A percentile compares a stretch with the other conserved stretches of the same genome.
These are phyloP conservation scores for Yarrowia alimentaria DNA, from an alignment of 805 yeast genomes.

Conservation along the genomic window DNA sequence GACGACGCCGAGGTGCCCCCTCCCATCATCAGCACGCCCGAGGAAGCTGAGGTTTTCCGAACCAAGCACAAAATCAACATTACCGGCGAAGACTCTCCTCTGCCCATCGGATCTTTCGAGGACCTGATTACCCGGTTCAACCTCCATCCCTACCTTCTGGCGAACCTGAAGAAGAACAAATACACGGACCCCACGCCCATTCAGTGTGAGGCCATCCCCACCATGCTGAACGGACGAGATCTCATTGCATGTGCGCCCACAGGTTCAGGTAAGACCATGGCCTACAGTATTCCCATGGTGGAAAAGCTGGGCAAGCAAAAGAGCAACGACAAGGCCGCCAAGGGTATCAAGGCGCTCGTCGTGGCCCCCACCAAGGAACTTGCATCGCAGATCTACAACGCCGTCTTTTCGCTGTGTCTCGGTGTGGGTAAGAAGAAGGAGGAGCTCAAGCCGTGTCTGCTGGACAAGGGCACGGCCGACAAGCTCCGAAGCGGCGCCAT, in stretches of 20 bases:
- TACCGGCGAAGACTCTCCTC: slow-evolving; percentile 81
- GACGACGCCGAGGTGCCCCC: slow-evolving; percentile 38
- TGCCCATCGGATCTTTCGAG: slow-evolving; percentile 86
- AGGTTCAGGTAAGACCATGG: slow-evolving; percentile 95
- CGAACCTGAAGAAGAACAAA: slow-evolving; percentile 64
- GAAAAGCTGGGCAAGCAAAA: slow-evolving; percentile 46
- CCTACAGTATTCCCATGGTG: slow-evolving; percentile 79
- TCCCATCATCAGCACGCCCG: slow-evolving; percentile 49
- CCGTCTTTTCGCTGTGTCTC: slow-evolving; percentile 51
- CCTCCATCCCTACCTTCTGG: slow-evolving; percentile 55
- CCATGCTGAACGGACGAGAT: slow-evolving; percentile 66
- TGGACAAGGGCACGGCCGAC: slow-evolving; percentile 52
- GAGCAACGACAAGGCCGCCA: slow-evolving; percentile 37
- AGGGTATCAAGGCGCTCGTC: slow-evolving; percentile 69
- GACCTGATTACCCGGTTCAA: slow-evolving; percentile 71
- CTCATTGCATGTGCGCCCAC: slow-evolving; percentile 95
- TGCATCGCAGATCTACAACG: slow-evolving; percentile 78
- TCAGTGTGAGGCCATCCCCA: slow-evolving; percentile 87
- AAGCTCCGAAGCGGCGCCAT: slow-evolving; percentile 60
- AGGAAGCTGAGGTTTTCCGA: slow-evolving; percentile 63
- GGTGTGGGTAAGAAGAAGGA: slow-evolving; percentile 28
- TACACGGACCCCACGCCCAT: slow-evolving; percentile 89
- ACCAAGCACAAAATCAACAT: slow-evolving; percentile 64
- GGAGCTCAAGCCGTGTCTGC: slow-evolving; percentile 63
- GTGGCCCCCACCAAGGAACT: slow-evolving; percentile 94